Evolutionary conservation across 1,139 yeast genomes (phyloP).

Genomic region (Yueomyces sp.): DNA sequence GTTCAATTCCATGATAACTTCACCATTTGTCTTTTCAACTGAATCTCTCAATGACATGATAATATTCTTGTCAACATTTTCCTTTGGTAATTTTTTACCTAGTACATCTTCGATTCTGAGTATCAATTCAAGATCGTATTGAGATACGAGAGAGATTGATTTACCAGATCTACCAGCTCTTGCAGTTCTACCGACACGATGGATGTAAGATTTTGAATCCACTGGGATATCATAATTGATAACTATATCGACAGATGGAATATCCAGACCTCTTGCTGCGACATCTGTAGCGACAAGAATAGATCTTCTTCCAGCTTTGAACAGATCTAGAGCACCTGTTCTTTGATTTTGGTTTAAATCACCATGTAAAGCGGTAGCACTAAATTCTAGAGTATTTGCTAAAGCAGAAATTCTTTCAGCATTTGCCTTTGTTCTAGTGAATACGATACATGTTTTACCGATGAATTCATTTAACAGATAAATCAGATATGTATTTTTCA

Average conservation of each 20-base stretch:
- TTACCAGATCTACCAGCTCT: slow-evolving; percentile 96
- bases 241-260: slow-evolving; percentile 87
- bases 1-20: slow-evolving; percentile 76
- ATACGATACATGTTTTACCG: slow-evolving; percentile 81
- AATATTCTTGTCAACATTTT: slow-evolving; percentile 65
- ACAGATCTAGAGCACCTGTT: slow-evolving; percentile 83
- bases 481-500: slow-evolving; percentile 77
- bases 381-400: slow-evolving; percentile 70
- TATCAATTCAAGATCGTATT: slow-evolving; percentile 71
- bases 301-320: slow-evolving; percentile 71
- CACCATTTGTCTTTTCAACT: slow-evolving; percentile 86
- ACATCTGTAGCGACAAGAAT: slow-evolving; percentile 94
- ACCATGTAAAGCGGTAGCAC: slow-evolving; percentile 90
- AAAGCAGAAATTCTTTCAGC: slow-evolving; percentile 81
- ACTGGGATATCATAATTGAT: slow-evolving; percentile 93
- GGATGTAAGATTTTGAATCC: slow-evolving; percentile 95
- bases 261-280: slow-evolving; percentile 95
- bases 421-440: slow-evolving; percentile 92
- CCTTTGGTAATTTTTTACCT: slow-evolving; percentile 71
- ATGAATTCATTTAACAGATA: slow-evolving; percentile 70
- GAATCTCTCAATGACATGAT: slow-evolving; percentile 72
- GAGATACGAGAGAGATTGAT: slow-evolving; percentile 84
- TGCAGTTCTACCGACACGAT: slow-evolving; percentile 96
- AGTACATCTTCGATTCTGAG: slow-evolving; percentile 81
- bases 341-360: slow-evolving; percentile 87